These are phyloP conservation scores for Tylopilus vinaceipallidus DNA, from an alignment of 768 basidiomycete species.

Conservation along the genomic window DNA sequence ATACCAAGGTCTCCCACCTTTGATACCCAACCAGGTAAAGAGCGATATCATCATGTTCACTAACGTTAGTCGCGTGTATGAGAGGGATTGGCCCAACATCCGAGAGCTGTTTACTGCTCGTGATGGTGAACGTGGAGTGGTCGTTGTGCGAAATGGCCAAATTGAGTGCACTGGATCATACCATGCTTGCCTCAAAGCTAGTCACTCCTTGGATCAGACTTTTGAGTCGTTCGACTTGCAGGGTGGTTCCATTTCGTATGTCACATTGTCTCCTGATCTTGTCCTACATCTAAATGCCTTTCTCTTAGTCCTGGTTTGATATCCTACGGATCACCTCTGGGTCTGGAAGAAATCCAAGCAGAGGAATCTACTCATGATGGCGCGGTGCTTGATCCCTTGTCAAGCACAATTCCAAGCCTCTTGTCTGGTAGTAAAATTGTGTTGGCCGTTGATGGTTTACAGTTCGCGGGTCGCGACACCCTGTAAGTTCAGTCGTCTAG, in stretches of 20 bases:
- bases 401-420: conserved; percentile 34
- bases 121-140: conserved; percentile 33
- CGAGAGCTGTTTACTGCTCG: conserved; percentile 19
- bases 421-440: conserved; percentile 39
- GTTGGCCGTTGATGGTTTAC: conserved; percentile 70
- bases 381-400: conserved; percentile 44
- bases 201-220: conserved; percentile 13
- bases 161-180: conserved; percentile 50
- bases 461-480: conserved; percentile 59
- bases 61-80: conserved; percentile 58
- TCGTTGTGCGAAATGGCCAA: conserved; percentile 51
- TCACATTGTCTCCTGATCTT: conserved; percentile 14
- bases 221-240: conserved; percentile 53
- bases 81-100: conserved; percentile 29
- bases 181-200: conserved; percentile 23
- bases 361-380: conserved; percentile 61
- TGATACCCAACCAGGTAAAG: conserved; percentile 41
- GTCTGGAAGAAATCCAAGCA: conserved; percentile 53
- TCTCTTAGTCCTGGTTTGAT: conserved; percentile 45
- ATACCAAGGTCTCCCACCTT: conserved; percentile 71
- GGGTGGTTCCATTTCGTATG: conserved; percentile 59
- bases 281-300: neutral
- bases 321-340: conserved; percentile 44
- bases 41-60: conserved; percentile 56
- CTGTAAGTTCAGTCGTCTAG: conserved; percentile 40